Base-by-base conservation (phyloP, 148 eudicot genomes). In the Vaccinium corymbosum region DNA sequence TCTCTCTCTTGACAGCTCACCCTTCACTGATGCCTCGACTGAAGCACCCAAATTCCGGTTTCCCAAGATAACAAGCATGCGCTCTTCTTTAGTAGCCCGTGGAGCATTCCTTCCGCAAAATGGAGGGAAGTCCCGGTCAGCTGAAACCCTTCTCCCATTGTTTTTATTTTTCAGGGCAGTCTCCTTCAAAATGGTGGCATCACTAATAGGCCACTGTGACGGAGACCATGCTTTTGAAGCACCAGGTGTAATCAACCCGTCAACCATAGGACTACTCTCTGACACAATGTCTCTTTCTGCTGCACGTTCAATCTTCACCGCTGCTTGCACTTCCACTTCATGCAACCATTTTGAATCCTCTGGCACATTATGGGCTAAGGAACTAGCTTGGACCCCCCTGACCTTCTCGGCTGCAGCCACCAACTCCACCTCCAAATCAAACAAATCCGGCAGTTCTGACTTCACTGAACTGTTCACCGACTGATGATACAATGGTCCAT, bases 121-220 rank as follows among this genome's bases (percentile, higher is more conserved):
- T 84, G 90, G 91, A 87, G 98, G 99, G 61, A 91, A 93, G 81
- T 89, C 91, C 51, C 97, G 92, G 78, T 79, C 81, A 53, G 94
- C 92, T 51, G 89, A 93, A 76, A 93, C 94, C 71, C 88, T 90
- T 84, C 89, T 92, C 46, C 48, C 85, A 68, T 89, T 90, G 87
- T 82, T 86, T 25, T 88, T 88, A 55, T 78, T 81, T 81, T 84
- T 86, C 14, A 50, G 32, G n/a, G 59, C 52, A 51, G 32, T 71
- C 61, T 82, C 85, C 32, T 81, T 77, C 79, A 38, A 70, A 29
- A 48, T 22, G 84, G 80, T 57, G 7, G 52, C 81, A 82, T 82
- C 81, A 72, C 80, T 79, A 51, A 51, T 66, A 51, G 83, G 83
- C 73, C 48, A 56, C 66, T 82, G 32, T 76, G 74, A 82, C 9